Conservation (phyloP, 345 rosid genomes). For the Euphorbia lathyris region DNA sequence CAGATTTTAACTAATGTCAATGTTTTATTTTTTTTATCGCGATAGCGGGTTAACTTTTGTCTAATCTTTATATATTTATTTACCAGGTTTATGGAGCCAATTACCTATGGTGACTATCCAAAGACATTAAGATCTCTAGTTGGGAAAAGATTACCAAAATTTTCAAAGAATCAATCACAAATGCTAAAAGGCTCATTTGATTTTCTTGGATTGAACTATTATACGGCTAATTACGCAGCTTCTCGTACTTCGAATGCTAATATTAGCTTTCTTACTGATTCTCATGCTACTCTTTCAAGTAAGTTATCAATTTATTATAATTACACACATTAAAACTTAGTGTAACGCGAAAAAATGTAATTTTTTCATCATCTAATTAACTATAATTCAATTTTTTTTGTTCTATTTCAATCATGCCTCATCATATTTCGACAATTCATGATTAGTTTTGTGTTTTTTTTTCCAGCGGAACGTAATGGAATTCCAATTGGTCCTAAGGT, state of each 20-base stretch:
- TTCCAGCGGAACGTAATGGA: constrained; percentile 18
- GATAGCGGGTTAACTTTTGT: no score
- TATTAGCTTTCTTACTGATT: constrained; percentile 36
- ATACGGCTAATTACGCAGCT: constrained; percentile 33
- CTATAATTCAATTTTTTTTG: not conserved
- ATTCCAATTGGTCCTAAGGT: constrained; percentile 24
- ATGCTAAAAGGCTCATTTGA: constrained; percentile 47
- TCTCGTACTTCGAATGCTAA: constrained; percentile 1
- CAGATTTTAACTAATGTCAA: no score
- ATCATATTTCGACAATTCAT: no score
- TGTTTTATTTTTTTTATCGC: no score
- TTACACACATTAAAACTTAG: no score
- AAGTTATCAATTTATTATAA: constrained; percentile 4
- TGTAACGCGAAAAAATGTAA: no score
- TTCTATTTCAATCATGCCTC: not conserved
- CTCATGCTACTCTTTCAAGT: constrained; percentile 23
- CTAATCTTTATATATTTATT: no score
- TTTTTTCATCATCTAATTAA: no score
- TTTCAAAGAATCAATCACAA: constrained; percentile 10
- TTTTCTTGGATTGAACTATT: constrained; percentile 53
- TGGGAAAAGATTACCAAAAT: constrained; percentile 35
- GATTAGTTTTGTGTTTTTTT: no score
- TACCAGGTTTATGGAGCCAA: constrained; percentile 44
- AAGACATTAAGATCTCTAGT: constrained; percentile 26
- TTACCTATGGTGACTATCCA: constrained; percentile 44